Percentiles rank a stretch among this genome's conserved stretches.
Conservation (phyloP, 495 filamentous ascomycete species). For the Saxophila tyrrhenica region DNA sequence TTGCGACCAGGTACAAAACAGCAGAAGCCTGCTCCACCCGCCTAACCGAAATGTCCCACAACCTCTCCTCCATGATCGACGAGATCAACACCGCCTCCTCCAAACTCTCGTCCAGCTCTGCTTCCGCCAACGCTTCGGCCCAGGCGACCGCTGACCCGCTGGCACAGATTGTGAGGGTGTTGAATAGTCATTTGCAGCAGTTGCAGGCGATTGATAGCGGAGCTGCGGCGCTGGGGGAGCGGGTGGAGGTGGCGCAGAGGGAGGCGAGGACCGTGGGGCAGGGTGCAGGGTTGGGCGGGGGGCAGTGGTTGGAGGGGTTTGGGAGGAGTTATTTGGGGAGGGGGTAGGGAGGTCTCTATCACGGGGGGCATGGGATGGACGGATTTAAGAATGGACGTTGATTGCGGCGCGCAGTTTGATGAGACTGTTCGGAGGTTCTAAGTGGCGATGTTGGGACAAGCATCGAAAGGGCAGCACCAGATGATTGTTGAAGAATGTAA, state of each 20-base stretch:
- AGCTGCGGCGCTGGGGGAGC: conserved; percentile 63
- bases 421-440: too few relatives aligned
- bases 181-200: conserved; percentile 81
- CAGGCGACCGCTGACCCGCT: conserved; percentile 84
- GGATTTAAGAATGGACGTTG: too few relatives aligned
- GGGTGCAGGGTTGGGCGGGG: neutral
- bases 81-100: conserved; percentile 85
- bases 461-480: too few relatives aligned
- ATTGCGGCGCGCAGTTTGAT: too few relatives aligned
- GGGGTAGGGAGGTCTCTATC: too few relatives aligned
- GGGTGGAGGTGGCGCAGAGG: conserved; percentile 69
- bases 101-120: conserved; percentile 50
- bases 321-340: conserved; percentile 19
- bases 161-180: conserved; percentile 82
- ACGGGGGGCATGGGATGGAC: too few relatives aligned
- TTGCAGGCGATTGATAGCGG: conserved; percentile 85
- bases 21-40: conserved; percentile 17
- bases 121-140: conserved; percentile 75
- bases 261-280: conserved; percentile 25
- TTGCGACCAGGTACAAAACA: conserved; percentile 25
- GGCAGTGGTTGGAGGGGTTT: conserved; percentile 15
- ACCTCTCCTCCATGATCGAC: conserved; percentile 92
- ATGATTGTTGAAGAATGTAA: too few relatives aligned
- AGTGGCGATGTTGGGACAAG: too few relatives aligned
- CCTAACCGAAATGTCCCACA: conserved; percentile 50